Percentiles rank a stretch among this genome's conserved stretches.
Conservation (phyloP, 352 stramenopile species). For the Aphanomyces astaci region DNA sequence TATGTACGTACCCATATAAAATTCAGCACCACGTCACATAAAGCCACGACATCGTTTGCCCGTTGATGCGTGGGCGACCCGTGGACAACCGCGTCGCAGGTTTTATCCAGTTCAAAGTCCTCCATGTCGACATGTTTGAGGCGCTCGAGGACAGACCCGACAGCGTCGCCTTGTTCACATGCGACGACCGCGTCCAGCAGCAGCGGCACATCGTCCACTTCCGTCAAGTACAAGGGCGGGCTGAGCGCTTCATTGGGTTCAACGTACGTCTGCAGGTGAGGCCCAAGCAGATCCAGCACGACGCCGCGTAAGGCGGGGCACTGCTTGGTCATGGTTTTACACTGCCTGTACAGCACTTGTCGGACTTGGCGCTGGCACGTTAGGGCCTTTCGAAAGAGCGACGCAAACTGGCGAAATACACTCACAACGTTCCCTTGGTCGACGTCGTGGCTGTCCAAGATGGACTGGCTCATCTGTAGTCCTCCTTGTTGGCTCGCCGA, state of each 20-base stretch:
- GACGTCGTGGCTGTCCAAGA: constrained; percentile 16
- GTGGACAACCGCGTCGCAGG: background rate
- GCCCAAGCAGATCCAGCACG: constrained; percentile 42
- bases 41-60: background rate
- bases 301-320: constrained; percentile 35
- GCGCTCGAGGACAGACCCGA: background rate
- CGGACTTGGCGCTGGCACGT: constrained; percentile 42
- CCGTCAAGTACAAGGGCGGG: constrained; percentile 43
- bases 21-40: constrained; percentile 20
- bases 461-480: constrained; percentile 15
- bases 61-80: background rate
- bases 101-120: constrained; percentile 20
- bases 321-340: constrained; percentile 37
- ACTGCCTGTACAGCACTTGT: constrained; percentile 38
- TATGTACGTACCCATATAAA: constrained; percentile 9
- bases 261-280: constrained; percentile 40
- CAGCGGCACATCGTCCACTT: constrained; percentile 7
- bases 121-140: constrained; percentile 18
- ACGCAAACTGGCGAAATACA: constrained; percentile 47
- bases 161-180: background rate
- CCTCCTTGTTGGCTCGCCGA: no score
- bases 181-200: constrained; percentile 11
- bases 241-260: constrained; percentile 39
- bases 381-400: constrained; percentile 42
- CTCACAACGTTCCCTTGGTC: constrained; percentile 13